Base-by-base conservation (phyloP, 2,329 filamentous ascomycete species). In the Pseudogymnoascus sp. region DNA sequence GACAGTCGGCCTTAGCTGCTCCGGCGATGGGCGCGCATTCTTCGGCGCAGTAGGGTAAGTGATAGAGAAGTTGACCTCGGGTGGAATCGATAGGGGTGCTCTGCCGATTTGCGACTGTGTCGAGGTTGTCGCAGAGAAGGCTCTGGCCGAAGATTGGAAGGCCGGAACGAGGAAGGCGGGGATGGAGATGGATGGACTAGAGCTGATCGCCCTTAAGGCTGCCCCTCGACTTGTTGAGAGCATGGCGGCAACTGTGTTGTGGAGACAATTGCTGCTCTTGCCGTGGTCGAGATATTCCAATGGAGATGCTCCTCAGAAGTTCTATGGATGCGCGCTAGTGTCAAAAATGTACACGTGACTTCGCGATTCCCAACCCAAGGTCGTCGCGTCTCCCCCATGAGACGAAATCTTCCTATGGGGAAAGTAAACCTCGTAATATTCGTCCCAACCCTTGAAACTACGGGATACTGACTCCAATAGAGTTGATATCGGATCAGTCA, bases 101-200 rank as follows among this genome's bases (percentile, higher is more conserved):
- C 84, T 82, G 67, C 94, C 94, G 63, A 99, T 87, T 79, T 96
- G 94, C 45, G 92, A 96, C 61, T 79, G 75, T 66, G 80, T 79
- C 70, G 75, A 74, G 59, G 83, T 71, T 41, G 89, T 87, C 39
- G 84, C 85, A 60, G 89, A 92, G 77, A 96, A 96, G 63, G 75
- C 75, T 69, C 80, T 63, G 57, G 74, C 64, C 65, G 73, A 59
- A 65, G 74, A 64, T 69, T 82, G 83, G 74, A 90, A 85, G 55
- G 86, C 84, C 10, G 89, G 88, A 12, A 89, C 76, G 56, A 92
- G 84, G 71, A 92, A 91, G 23, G 81, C 74, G 28, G 88, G 88
- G 52, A 91, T 76, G n/a, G 79, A 79, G 61, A 77, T 74, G 59
- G 77, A 73, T 21, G 76, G 72, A 19, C 72, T 62, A 41, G 79